Conservation (phyloP, 2,329 filamentous ascomycete genomes). For the Calonectria montana region DNA sequence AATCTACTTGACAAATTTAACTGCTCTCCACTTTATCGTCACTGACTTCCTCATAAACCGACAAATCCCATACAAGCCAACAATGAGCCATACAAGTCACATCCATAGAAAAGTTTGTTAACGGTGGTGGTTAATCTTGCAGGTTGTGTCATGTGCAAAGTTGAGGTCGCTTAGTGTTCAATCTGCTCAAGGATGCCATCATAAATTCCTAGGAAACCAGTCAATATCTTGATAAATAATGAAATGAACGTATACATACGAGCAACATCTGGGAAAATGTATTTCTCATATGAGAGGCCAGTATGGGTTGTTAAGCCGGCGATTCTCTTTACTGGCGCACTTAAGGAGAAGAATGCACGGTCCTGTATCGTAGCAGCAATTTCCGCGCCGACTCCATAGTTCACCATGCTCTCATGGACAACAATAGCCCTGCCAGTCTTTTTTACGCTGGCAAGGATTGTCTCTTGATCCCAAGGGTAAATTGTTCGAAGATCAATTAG, state of each 20-base stretch:
- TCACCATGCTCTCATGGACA: constrained; percentile 92
- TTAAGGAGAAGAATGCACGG: constrained; percentile 79
- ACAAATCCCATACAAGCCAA: too few relatives aligned
- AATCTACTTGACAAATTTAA: too few relatives aligned
- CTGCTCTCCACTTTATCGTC: too few relatives aligned
- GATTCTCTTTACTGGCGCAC: constrained; percentile 84
- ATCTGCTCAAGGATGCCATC: constrained; percentile 74
- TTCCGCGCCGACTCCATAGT: constrained; percentile 87
- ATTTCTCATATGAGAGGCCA: constrained; percentile 80
- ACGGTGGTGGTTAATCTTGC: too few relatives aligned
- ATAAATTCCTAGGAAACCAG: constrained; percentile 67
- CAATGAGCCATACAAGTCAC: too few relatives aligned
- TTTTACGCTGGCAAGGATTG: constrained; percentile 80
- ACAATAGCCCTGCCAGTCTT: constrained; percentile 88
- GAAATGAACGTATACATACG: constrained; percentile 67
- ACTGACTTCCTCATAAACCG: too few relatives aligned
- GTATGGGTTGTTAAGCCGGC: constrained; percentile 88
- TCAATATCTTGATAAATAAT: background rate
- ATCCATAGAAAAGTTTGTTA: too few relatives aligned
- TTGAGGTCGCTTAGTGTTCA: constrained; percentile 71
- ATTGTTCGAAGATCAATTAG: constrained; percentile 87
- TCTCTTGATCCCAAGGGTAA: constrained; percentile 89
- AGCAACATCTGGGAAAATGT: constrained; percentile 84
- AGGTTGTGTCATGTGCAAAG: too few relatives aligned
- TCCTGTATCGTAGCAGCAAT: constrained; percentile 89